Base-by-base conservation (phyloP, 1,284 basidiomycete genomes). In the Gastroboletus turbinatus region DNA sequence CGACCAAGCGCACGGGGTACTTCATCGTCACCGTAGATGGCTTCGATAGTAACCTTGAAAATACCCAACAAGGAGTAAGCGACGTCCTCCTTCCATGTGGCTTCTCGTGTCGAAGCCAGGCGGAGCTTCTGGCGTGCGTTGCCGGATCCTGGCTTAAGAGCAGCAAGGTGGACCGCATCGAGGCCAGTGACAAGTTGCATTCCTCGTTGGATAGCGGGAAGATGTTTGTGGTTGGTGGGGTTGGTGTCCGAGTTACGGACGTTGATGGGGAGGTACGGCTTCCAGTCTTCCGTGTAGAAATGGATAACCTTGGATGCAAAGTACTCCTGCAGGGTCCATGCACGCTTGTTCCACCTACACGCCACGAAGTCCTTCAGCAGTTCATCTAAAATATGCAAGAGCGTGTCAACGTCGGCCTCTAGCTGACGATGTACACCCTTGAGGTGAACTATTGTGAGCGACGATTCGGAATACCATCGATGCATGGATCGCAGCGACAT, bases 261-360 rank as follows among this genome's bases (percentile, higher is more conserved):
- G 17, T 35, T 16, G 7, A 56, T 27, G 21, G 50, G 46, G 13
- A 58, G 42, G 17, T 58, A 58, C 1, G 55, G 56, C 16, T 57
- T 32, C 35, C 35, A 36, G 17, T n/a, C 35, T 36, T 36, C 35
- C 17, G 21, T 42, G 39, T 42, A 23, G 39, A 57, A 57, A 29
- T 46, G 55, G 39, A 57, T 43, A 8, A 32, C 42, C 7, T 16
- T 23, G n/a, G 56, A 58, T 5, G 62, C 57, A 9, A 58, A 51
- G 32, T 62, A 50, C 45, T 57, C 63, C 40, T 58, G 63, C 14
- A 60, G 25, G 10, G 58, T 60, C 63, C 60, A 58, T 5, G 52
- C 63, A 25, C 61, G 52, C 33, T 29, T 36, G 39, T 54, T 58
- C 61, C 62, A 63, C 19, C 4, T 47, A 33, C 57, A 59, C 13